phyloP scores from a whole-genome alignment of 768 basidiomycete genomes.

The Russula dissimulans region DNA sequence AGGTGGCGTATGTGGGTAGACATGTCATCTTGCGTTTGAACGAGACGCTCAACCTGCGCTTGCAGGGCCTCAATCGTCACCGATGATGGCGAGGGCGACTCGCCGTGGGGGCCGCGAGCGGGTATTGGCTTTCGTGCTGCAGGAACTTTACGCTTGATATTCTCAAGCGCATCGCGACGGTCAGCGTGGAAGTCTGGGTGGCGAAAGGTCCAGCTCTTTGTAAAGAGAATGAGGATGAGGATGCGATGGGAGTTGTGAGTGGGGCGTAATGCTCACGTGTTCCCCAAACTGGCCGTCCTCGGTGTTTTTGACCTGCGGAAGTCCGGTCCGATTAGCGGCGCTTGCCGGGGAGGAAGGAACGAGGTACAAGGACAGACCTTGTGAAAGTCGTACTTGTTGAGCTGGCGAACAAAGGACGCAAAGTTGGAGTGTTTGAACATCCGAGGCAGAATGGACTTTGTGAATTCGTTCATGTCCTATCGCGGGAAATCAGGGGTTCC shows the following conservation, averaged over 20 bases:
- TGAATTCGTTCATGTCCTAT: constrained; percentile 92
- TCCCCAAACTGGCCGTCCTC: constrained; percentile 69
- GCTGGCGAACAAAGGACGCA: constrained; percentile 82
- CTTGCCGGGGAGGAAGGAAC: constrained; percentile 8
- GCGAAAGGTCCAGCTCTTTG: constrained; percentile 42
- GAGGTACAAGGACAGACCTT: constrained; percentile 43
- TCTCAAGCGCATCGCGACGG: constrained; percentile 47
- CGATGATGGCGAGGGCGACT: constrained; percentile 24
- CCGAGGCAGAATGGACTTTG: constrained; percentile 77
- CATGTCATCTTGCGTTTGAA: constrained; percentile 42
- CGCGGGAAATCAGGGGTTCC: constrained; percentile 11
- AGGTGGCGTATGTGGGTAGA: constrained; percentile 45
- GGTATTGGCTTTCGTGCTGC: constrained; percentile 28
- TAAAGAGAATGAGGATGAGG: not conserved
- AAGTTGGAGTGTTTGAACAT: constrained; percentile 97
- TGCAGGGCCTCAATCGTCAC: constrained; percentile 33
- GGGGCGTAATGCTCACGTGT: constrained; percentile 33
- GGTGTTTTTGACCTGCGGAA: constrained; percentile 61
- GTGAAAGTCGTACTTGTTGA: constrained; percentile 97
- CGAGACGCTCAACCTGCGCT: constrained; percentile 40
- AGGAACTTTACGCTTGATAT: constrained; percentile 55
- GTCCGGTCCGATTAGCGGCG: constrained; percentile 13
- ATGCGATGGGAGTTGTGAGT: constrained; percentile 21
- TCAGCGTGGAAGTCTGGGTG: constrained; percentile 46
- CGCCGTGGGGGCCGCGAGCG: constrained; percentile 18